Percentiles rank a stretch among this genome's conserved stretches.
phyloP scores from a whole-genome alignment of 2,329 filamentous ascomycete species.

The Aureobasidium sp. region DNA sequence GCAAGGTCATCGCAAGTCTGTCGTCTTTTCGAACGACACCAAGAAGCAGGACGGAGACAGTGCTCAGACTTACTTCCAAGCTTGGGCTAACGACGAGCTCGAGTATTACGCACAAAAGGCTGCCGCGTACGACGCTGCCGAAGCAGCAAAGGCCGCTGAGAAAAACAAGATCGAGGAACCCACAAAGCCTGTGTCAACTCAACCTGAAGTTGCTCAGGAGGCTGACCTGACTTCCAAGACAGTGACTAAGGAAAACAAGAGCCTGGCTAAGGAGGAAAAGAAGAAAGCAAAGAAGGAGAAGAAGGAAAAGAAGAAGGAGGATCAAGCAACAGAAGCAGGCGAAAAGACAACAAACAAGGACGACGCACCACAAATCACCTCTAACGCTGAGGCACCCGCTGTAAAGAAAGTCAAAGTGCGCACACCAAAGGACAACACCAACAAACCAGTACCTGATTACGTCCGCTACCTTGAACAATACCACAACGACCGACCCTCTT shows the following conservation, averaged over 20 bases:
- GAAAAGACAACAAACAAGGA: slow-evolving; percentile 1
- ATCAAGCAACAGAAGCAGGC: slow-evolving; percentile 30
- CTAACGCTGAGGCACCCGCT: neutral
- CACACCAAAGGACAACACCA: slow-evolving; percentile 18
- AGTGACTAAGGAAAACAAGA: slow-evolving; percentile 24
- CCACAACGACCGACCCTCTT: slow-evolving; percentile 60
- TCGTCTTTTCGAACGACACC: slow-evolving; percentile 58
- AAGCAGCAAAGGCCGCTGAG: slow-evolving; percentile 23
- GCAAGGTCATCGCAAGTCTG: slow-evolving; percentile 46
- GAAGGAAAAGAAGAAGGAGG: slow-evolving; percentile 24
- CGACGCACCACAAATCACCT: neutral
- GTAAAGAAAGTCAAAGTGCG: slow-evolving; percentile 17
- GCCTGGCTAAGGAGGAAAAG: slow-evolving; percentile 21
- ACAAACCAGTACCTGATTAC: slow-evolving; percentile 45
- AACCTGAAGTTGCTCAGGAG: neutral
- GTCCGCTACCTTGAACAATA: slow-evolving; percentile 73
- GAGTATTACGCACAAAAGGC: slow-evolving; percentile 13
- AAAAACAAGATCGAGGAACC: neutral
- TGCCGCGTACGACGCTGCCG: slow-evolving; percentile 19
- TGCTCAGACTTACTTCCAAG: slow-evolving; percentile 45
- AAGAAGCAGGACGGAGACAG: slow-evolving; percentile 53
- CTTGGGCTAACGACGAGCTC: slow-evolving; percentile 36
- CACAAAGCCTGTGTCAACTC: neutral
- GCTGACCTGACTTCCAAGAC: slow-evolving; percentile 13
- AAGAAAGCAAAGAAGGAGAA: slow-evolving; percentile 25